These are phyloP conservation scores for Orbilia blumenaviensis DNA, from an alignment of 2,329 filamentous ascomycete genomes.

Conservation along the genomic window DNA sequence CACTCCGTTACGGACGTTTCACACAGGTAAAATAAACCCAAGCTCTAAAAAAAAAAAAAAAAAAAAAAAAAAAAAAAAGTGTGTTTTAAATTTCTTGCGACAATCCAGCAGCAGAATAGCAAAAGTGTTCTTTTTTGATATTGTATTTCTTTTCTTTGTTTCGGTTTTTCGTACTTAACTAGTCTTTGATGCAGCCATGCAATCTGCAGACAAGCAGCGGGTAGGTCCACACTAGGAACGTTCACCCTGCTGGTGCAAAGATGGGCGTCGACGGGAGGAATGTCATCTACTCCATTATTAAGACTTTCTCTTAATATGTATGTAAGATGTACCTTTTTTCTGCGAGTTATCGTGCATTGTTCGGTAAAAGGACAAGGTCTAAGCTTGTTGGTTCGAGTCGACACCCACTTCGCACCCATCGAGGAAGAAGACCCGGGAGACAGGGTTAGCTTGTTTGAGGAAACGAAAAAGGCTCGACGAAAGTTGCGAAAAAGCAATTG, in stretches of 20 bases:
- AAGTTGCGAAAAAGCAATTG: slow-evolving; percentile 36
- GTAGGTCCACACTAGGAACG: slow-evolving; percentile 47
- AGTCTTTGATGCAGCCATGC: slow-evolving; percentile 17
- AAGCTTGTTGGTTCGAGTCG: slow-evolving; percentile 47
- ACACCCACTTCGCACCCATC: slow-evolving; percentile 22
- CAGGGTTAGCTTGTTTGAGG: slow-evolving; percentile 53
- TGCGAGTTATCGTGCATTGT: slow-evolving; percentile 54
- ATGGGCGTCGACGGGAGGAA: slow-evolving; percentile 47
- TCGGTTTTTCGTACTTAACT: not conserved
- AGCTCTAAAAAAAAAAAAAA: not conserved
- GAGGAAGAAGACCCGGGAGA: slow-evolving; percentile 48
- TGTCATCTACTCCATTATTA: slow-evolving; percentile 52
- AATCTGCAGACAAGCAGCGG: slow-evolving; percentile 51
- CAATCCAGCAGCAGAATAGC: not conserved
- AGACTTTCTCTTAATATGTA: slow-evolving; percentile 42
- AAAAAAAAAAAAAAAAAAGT: slow-evolving; percentile 1
- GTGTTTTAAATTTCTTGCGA: slow-evolving; percentile 32
- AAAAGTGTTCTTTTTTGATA: not conserved
- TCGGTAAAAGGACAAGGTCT: slow-evolving; percentile 53
- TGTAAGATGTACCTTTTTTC: slow-evolving; percentile 53
- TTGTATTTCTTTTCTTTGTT: slow-evolving; percentile 2
- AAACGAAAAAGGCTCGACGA: slow-evolving; percentile 35
- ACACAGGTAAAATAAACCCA: slow-evolving; percentile 25
- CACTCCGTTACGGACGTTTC: slow-evolving; percentile 51
- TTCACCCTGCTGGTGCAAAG: slow-evolving; percentile 25